These are phyloP conservation scores for Larix kaempferi DNA, from an alignment of 75 land plant species.

Conservation along the genomic window DNA sequence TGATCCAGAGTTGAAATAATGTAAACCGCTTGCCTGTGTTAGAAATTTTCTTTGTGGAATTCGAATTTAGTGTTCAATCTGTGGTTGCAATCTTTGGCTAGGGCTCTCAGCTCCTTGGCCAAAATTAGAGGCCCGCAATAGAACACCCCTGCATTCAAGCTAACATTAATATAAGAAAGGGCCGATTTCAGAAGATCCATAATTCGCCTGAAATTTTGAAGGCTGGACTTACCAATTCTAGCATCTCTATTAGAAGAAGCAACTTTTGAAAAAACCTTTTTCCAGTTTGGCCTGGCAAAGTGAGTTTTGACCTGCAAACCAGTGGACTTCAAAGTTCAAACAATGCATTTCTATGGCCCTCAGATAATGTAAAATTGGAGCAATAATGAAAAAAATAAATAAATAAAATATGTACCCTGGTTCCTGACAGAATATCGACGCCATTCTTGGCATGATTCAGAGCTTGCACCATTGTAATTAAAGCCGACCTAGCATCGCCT, in stretches of 20 bases:
- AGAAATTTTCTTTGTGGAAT: constrained; percentile 72
- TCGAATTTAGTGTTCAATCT: constrained; percentile 34
- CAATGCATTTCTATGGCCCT: not conserved
- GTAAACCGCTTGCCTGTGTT: not conserved
- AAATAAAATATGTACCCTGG: constrained; percentile 11
- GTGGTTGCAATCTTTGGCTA: constrained; percentile 31
- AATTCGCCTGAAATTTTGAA: not conserved
- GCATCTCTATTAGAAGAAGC: constrained; percentile 24
- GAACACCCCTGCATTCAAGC: constrained; percentile 44
- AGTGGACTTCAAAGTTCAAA: not conserved
- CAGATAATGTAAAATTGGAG: not conserved
- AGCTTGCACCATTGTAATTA: constrained; percentile 38
- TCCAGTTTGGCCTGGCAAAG: constrained; percentile 42
- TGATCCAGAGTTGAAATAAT: too few relatives aligned
- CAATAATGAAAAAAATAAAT: not conserved
- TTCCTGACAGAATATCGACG: constrained; percentile 41
- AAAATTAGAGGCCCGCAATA: constrained; percentile 47
- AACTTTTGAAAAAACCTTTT: constrained; percentile 3
- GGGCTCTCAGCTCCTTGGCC: constrained; percentile 32
- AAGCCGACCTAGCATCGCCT: constrained; percentile 43
- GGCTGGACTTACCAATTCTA: constrained; percentile 17
- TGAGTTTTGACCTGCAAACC: constrained; percentile 51
- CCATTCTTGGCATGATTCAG: constrained; percentile 42
- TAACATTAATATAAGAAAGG: not conserved
- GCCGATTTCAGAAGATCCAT: too few relatives aligned